Base-by-base conservation (phyloP, 2,329 filamentous ascomycete species). In the Colletotrichum higginsianum region DNA sequence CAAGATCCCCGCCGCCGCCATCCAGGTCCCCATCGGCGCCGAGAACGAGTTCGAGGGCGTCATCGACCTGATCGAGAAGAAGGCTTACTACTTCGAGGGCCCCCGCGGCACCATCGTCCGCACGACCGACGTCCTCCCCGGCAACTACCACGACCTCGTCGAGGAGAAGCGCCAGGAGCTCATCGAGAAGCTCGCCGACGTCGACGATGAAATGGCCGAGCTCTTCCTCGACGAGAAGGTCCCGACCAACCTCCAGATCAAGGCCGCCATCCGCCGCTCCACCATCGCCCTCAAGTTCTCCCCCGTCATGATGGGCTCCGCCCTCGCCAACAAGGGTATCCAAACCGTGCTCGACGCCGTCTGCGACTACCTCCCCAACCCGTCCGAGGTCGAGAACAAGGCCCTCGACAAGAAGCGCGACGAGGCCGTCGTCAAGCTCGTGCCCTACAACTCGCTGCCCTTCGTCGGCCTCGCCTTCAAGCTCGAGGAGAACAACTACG, bases 401-500 rank as follows among this genome's bases (percentile, higher is more conserved):
- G 96, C 95, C 8, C 89, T 99, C 67, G 96, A 99, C 82, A 92
- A 91, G 80, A 90, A 91, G 79, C 90, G 93, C 77, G 86, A 86
- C 53, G 96, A 99, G 82, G 89, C 91, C 60, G 88, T 91, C 2
- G 95, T 98, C 72, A 93, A 96, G 81, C 90, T 99, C 67, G 91
- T 98, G 21, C 95, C 96, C 1, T 98, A 98, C 86, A 96, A 97
- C 83, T 93, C 94, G 26, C 87, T 98, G 30, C 96, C 96, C 0
- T 98, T 98, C 79, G 95, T 98, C 67, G 96, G 96, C 61, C 88
- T 99, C 74, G 96, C 96, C 12, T 99, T 99, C 88, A 99, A 99
- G 88, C 91, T 99, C 26, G 96, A 99, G 87, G 96, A 99, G 84
- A 97, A 96, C 84, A 98, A 97, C 82, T 99, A 97, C 78, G 96